Base-by-base conservation (phyloP, 495 filamentous ascomycete genomes). In the Penicillium crystallinum region DNA sequence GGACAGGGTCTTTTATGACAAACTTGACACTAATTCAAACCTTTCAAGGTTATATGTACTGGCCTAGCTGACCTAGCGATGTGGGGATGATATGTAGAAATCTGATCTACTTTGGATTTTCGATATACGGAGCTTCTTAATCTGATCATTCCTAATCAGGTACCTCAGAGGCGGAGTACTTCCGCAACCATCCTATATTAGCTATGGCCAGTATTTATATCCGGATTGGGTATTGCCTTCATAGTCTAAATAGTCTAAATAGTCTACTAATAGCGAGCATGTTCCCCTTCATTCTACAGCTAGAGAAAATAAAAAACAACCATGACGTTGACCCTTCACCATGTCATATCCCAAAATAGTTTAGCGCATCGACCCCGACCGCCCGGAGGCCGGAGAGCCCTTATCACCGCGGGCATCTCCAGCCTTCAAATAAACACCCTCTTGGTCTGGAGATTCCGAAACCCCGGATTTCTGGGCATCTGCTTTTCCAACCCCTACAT, bases 341-440 rank as follows among this genome's bases (percentile, higher is more conserved):
- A 44, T 23, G 19, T 17, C 9, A 29, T 36, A 27, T 29, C 46
- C 48, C 29, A 42, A 50, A 50, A 38, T 42, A 34, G 48, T 31
- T 34, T 50, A 50, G 48, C 48, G 48, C 42, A 19, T 37, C 5
- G 14, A 41, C 36, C 38, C 48, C 48, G 48, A 50, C 48, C 48
- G 48, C 48, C 48, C 37, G 47, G 27, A 23, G 25, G 23, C 11
- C 11, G 46, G 18, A 18, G 33, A 18, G 33, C 21, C 22, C 29
- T 50, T 50, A 50, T 50, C 48, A 50, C 38, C 25, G 45, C 45
- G 22, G n/a, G n/a, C n/a, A n/a, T 42, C 37, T 42, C 48, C 36
- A 50, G 40, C 48, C 29, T 30, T 36, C 33, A 29, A 8, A 37
- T 34, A 27, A 47, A 48, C 46, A 38, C 15, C 46, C 27, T 43